A percentile compares a stretch with the other conserved stretches of the same genome.
phyloP scores from a whole-genome alignment of 2,329 filamentous ascomycete genomes.

The Catunica adiposa region DNA sequence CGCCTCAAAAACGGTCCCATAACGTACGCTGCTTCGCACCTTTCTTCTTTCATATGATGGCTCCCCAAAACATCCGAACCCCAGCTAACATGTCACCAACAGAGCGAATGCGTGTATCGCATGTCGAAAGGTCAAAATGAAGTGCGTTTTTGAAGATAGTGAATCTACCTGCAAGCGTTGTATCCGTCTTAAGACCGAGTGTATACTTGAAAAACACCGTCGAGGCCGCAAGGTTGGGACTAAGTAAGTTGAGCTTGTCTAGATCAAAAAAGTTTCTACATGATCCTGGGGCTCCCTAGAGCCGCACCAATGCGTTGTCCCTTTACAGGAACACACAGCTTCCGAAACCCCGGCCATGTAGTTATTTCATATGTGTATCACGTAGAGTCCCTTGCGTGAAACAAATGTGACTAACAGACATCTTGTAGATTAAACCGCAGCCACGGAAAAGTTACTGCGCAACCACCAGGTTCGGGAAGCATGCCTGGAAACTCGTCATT shows the following conservation, averaged over 20 bases:
- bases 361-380: not conserved
- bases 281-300: not conserved
- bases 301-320: no score
- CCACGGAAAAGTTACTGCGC: constrained; percentile 10
- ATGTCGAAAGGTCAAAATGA: constrained; percentile 26
- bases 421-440: constrained; percentile 10
- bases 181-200: constrained; percentile 23
- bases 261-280: no score
- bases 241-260: constrained; percentile 19
- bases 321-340: no score
- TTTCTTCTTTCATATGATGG: not conserved
- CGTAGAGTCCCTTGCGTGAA: not conserved
- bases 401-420: not conserved
- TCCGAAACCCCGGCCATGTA: no score
- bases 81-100: not conserved
- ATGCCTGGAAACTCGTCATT: not conserved
- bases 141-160: constrained; percentile 19
- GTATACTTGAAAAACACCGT: constrained; percentile 24
- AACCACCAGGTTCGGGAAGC: not conserved
- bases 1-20: constrained; percentile 14
- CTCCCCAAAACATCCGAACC: not conserved
- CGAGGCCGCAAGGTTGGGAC: constrained; percentile 25
- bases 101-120: constrained; percentile 21
- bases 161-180: constrained; percentile 23
- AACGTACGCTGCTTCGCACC: constrained; percentile 7